These are phyloP conservation scores for Cryptococcus deneoformans DNA, from an alignment of 1,284 basidiomycete species.

Conservation along the genomic window DNA sequence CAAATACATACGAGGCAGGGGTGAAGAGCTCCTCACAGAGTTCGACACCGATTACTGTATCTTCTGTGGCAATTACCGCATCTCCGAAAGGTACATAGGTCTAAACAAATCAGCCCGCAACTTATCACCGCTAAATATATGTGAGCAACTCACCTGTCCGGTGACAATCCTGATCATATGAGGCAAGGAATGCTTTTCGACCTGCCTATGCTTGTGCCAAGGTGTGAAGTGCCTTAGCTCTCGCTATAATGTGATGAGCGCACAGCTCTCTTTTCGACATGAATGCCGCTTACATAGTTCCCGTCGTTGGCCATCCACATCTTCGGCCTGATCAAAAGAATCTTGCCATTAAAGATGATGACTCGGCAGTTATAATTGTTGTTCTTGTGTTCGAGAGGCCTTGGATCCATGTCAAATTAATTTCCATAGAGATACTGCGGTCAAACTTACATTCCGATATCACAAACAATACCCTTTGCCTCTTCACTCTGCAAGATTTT, in stretches of 20 bases:
- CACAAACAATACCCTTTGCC: slow-evolving; percentile 76
- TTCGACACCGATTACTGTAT: slow-evolving; percentile 95
- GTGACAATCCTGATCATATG: slow-evolving; percentile 81
- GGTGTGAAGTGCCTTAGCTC: slow-evolving; percentile 96
- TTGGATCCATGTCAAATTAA: slow-evolving; percentile 37
- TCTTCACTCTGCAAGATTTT: slow-evolving; percentile 78
- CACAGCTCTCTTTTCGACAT: not conserved
- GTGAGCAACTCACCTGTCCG: slow-evolving; percentile 64
- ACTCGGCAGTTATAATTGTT: slow-evolving; percentile 96
- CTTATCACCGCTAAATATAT: not conserved
- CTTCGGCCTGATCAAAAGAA: slow-evolving; percentile 92
- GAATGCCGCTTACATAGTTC: slow-evolving; percentile 63
- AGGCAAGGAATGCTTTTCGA: slow-evolving; percentile 86
- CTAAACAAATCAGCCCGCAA: slow-evolving; percentile 47
- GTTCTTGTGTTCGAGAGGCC: slow-evolving; percentile 95
- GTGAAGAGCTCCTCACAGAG: slow-evolving; percentile 98
- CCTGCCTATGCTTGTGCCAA: slow-evolving; percentile 83
- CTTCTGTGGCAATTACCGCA: slow-evolving; percentile 85
- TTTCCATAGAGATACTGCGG: not conserved
- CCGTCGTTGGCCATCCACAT: slow-evolving; percentile 99
- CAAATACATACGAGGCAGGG: slow-evolving; percentile 68
- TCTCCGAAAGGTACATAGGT: slow-evolving; percentile 91
- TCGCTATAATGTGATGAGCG: slow-evolving; percentile 50
- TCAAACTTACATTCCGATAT: slow-evolving; percentile 80
- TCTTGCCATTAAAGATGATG: slow-evolving; percentile 78